Evolutionary conservation across 2,329 filamentous ascomycete genomes (phyloP).

Genomic region (Paraphaeosphaeria sporulosa): DNA sequence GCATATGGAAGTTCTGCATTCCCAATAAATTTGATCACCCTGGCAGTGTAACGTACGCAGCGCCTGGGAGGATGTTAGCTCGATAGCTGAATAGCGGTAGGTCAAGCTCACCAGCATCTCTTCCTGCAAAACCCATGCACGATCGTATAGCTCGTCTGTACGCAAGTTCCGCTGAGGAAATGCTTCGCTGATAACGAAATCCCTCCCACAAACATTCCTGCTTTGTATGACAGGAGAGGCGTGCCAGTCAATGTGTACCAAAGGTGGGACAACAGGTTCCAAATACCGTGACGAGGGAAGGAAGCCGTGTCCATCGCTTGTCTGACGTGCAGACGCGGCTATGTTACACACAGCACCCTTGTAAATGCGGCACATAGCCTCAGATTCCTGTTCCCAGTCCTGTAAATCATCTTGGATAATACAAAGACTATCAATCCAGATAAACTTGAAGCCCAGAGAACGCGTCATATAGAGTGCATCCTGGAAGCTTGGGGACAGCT

Average conservation of each 20-base stretch:
- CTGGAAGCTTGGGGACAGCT: neutral
- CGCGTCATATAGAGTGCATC: neutral
- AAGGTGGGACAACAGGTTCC: neutral
- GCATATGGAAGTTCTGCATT: neutral
- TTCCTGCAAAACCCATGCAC: neutral
- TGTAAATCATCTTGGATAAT: neutral
- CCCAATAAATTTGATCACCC: constrained; percentile 1
- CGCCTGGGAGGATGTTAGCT: neutral
- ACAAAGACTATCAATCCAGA: constrained; percentile 3
- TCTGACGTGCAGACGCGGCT: constrained; percentile 2
- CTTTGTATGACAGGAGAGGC: too few species aligned
- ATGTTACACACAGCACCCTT: constrained; percentile 8
- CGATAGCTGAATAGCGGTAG: too few species aligned
- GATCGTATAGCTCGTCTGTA: neutral
- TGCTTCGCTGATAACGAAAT: neutral
- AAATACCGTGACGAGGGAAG: neutral
- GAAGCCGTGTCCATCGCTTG: neutral
- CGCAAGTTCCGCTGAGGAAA: neutral
- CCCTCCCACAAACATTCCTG: constrained; percentile 1
- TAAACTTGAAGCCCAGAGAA: neutral
- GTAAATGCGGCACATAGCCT: constrained; percentile 5
- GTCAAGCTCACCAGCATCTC: too few species aligned
- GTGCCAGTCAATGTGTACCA: neutral
- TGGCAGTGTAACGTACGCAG: neutral
- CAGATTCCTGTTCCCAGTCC: neutral